These are phyloP conservation scores for Fagopyrum esculentum DNA, from an alignment of 148 eudicot species.

Conservation along the genomic window DNA sequence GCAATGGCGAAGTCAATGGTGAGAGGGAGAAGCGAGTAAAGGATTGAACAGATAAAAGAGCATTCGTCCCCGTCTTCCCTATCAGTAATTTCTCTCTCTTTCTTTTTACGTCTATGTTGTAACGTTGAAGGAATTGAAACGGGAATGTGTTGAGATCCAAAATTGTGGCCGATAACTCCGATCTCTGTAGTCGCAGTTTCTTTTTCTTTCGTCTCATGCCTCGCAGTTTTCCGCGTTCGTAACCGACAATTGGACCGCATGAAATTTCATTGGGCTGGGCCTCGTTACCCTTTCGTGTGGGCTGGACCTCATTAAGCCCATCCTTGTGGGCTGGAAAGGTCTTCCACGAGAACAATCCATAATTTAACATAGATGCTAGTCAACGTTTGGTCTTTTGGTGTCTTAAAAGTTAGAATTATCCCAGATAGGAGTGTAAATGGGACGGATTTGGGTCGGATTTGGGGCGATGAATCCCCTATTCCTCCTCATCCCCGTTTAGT, in stretches of 20 bases:
- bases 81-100: not conserved
- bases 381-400: too few relatives aligned
- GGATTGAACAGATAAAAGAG: too few relatives aligned
- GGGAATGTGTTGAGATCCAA: not conserved
- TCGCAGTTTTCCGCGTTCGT: not conserved
- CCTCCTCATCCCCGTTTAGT: too few relatives aligned
- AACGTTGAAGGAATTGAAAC: not conserved
- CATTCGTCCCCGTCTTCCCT: not conserved
- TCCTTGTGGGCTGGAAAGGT: too few relatives aligned
- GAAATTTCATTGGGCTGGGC: not conserved
- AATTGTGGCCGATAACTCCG: not conserved
- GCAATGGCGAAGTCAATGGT: too few relatives aligned
- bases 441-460: too few relatives aligned
- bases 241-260: not conserved
- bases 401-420: too few relatives aligned
- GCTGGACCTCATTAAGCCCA: not conserved
- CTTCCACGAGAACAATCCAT: not conserved
- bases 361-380: too few relatives aligned
- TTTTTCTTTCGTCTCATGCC: not conserved
- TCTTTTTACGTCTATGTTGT: not conserved
- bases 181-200: not conserved
- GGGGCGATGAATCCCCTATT: too few relatives aligned
- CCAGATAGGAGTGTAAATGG: too few relatives aligned
- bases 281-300: not conserved
- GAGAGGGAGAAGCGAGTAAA: too few relatives aligned